These are phyloP conservation scores for Cystobasidium sp. DNA, from an alignment of 1,284 basidiomycete species.

Conservation along the genomic window DNA sequence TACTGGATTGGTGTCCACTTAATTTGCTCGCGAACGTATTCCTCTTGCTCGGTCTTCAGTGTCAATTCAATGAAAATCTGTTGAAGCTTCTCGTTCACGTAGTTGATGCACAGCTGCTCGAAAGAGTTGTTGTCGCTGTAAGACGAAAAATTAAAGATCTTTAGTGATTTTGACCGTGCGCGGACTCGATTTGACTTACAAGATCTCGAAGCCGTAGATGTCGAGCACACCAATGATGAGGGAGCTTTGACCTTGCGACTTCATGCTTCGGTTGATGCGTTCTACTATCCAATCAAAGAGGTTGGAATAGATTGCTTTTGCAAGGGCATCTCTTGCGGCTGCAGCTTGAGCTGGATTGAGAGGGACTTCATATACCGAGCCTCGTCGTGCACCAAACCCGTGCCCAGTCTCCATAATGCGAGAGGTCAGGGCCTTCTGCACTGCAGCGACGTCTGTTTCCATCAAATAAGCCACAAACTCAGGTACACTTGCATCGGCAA, in stretches of 20 bases:
- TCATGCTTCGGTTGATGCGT: conserved; percentile 95
- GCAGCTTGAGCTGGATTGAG: conserved; percentile 89
- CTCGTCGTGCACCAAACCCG: conserved; percentile 69
- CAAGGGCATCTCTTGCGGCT: conserved; percentile 85
- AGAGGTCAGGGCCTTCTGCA: conserved; percentile 84
- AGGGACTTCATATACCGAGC: conserved; percentile 96
- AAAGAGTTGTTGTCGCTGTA: conserved; percentile 85
- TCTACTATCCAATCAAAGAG: conserved; percentile 99
- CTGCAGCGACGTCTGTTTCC: conserved; percentile 76
- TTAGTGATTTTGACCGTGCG: conserved; percentile 52
- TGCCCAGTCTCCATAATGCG: conserved; percentile 91
- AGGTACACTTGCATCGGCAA: conserved; percentile 84
- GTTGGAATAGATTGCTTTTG: conserved; percentile 98
- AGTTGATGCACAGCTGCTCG: conserved; percentile 99
- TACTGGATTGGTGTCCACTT: conserved; percentile 99
- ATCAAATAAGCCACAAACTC: conserved; percentile 95
- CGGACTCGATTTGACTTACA: conserved; percentile 64
- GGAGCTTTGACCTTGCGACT: conserved; percentile 72
- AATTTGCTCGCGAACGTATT: conserved; percentile 97
- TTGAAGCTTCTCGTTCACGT: conserved; percentile 92
- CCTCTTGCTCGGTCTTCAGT: conserved; percentile 98
- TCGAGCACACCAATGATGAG: conserved; percentile 96
- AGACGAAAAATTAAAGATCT: not conserved
- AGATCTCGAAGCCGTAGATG: conserved; percentile 98
- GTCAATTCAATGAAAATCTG: conserved; percentile 99